Percentiles rank a stretch among this genome's conserved stretches.
phyloP scores from a whole-genome alignment of 345 rosid species.

The Eucalyptus grandis region DNA sequence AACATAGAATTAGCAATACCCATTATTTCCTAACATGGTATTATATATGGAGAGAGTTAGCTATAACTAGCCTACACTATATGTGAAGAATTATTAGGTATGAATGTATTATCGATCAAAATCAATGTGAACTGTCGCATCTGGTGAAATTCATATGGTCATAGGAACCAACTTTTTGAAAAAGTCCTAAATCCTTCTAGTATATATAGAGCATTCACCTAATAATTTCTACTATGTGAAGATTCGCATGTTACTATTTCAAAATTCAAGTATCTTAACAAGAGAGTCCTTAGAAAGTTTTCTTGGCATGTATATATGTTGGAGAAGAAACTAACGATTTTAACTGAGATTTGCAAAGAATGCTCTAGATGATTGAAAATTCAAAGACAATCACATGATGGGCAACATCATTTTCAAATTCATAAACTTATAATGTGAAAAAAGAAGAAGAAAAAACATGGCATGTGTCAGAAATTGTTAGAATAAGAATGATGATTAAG shows the following conservation, averaged over 20 bases:
- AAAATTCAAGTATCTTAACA: too few relatives aligned
- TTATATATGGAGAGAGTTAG: neutral
- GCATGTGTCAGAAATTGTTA: neutral
- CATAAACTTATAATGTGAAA: neutral
- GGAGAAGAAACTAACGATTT: too few relatives aligned
- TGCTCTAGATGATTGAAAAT: neutral
- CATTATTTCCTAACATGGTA: neutral
- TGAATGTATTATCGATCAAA: neutral
- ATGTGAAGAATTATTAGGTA: neutral
- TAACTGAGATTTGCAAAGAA: too few relatives aligned
- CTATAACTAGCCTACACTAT: neutral
- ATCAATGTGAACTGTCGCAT: too few relatives aligned
- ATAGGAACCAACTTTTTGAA: too few relatives aligned
- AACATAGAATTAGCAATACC: neutral
- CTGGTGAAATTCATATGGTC: too few relatives aligned
- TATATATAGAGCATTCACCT: too few relatives aligned
- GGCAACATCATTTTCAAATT: neutral
- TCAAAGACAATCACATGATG: neutral
- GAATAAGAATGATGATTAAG: neutral
- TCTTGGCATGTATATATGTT: too few relatives aligned
- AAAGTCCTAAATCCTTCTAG: too few relatives aligned
- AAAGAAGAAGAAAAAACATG: neutral
- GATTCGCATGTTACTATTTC: too few relatives aligned
- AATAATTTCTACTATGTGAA: too few relatives aligned
- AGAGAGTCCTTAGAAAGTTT: too few relatives aligned